Conservation (phyloP, 2,329 filamentous ascomycete genomes). For the Nigrospora oryzae region DNA sequence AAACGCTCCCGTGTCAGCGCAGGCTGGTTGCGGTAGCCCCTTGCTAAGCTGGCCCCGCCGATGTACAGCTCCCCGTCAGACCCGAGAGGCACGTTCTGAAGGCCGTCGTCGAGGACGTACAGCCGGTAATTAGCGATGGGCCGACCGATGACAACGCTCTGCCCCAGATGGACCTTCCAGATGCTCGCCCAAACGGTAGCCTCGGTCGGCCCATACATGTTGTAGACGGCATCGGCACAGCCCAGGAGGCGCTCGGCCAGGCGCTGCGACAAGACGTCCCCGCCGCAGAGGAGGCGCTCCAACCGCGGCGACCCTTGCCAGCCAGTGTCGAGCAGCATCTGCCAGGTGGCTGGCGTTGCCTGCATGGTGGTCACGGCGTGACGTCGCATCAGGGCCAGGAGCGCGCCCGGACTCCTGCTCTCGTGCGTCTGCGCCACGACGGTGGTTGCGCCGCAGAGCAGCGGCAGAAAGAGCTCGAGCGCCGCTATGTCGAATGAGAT, state of each 20-base stretch:
- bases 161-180: constrained; percentile 12
- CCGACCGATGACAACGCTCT: constrained; percentile 14
- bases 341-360: constrained; percentile 27
- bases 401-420: constrained; percentile 18
- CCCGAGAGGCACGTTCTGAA: constrained; percentile 27
- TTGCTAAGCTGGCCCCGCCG: constrained; percentile 18
- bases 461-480: constrained; percentile 21
- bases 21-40: constrained; percentile 20
- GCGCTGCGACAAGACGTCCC: constrained; percentile 14
- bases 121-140: constrained; percentile 23
- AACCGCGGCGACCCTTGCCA: constrained; percentile 11
- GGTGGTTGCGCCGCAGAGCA: constrained; percentile 21
- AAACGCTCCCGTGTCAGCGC: constrained; percentile 11
- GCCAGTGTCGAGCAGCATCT: constrained; percentile 14
- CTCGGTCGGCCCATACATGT: constrained; percentile 20
- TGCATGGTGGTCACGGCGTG: constrained; percentile 24
- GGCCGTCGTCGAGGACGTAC: constrained; percentile 30
- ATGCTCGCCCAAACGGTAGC: constrained; percentile 15
- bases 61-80: constrained; percentile 22
- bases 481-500: constrained; percentile 22
- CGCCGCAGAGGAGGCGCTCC: constrained; percentile 15
- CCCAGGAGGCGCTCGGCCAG: constrained; percentile 19
- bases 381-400: constrained; percentile 20
- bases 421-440: constrained; percentile 16
- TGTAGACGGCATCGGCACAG: constrained; percentile 17